These are phyloP conservation scores for Talaromyces funiculosus DNA, from an alignment of 2,329 filamentous ascomycete genomes.

Conservation along the genomic window DNA sequence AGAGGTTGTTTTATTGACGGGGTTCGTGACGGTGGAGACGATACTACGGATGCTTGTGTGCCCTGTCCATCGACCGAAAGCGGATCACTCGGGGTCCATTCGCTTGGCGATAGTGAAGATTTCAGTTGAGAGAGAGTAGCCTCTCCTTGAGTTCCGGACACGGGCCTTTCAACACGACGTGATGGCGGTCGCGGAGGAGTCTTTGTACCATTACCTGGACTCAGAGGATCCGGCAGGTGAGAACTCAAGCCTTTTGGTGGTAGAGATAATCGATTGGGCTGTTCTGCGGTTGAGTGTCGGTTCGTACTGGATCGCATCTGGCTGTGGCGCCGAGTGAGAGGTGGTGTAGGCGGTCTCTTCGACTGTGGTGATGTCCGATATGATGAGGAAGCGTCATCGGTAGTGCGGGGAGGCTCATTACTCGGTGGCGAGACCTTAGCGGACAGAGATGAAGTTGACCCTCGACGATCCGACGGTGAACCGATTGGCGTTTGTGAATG, in stretches of 20 bases:
- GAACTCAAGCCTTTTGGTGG: constrained; percentile 45
- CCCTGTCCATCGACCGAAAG: constrained; percentile 16
- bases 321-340: constrained; percentile 45
- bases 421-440: constrained; percentile 39
- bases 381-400: constrained; percentile 19
- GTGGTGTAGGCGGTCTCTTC: constrained; percentile 45
- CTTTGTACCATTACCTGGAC: constrained; percentile 23
- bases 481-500: background rate
- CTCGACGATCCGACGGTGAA: constrained; percentile 22
- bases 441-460: constrained; percentile 58
- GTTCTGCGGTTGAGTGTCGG: constrained; percentile 24
- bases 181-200: constrained; percentile 54
- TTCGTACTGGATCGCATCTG: constrained; percentile 35
- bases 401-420: background rate
- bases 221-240: constrained; percentile 26
- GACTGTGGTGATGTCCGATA: constrained; percentile 30
- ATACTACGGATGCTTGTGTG: constrained; percentile 15
- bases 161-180: constrained; percentile 32
- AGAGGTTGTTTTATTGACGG: constrained; percentile 27
- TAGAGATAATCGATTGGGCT: constrained; percentile 27
- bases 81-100: background rate
- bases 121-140: constrained; percentile 11
- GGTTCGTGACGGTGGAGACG: constrained; percentile 17
- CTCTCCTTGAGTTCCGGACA: constrained; percentile 14
- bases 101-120: constrained; percentile 9